A percentile compares a stretch with the other conserved stretches of the same genome.
These are phyloP conservation scores for Lentithecium fluviatile DNA, from an alignment of 495 filamentous ascomycete species.

Conservation along the genomic window DNA sequence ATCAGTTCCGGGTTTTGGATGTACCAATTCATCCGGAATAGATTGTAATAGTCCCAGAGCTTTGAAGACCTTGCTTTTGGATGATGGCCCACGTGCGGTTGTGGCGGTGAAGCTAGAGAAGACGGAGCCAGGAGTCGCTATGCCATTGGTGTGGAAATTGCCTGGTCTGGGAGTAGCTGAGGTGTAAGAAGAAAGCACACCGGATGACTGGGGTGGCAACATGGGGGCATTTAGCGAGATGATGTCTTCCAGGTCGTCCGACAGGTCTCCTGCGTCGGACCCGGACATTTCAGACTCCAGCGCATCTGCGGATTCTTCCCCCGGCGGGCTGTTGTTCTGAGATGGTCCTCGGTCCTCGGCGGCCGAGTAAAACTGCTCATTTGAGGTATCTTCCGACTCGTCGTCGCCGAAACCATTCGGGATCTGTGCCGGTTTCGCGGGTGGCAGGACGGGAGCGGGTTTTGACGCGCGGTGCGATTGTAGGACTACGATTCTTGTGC, in stretches of 20 bases:
- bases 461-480: conserved; percentile 51
- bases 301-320: conserved; percentile 50
- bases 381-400: conserved; percentile 75
- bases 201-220: conserved; percentile 63
- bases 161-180: conserved; percentile 70
- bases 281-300: conserved; percentile 41
- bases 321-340: conserved; percentile 54
- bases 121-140: conserved; percentile 78
- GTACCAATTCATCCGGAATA: conserved; percentile 74
- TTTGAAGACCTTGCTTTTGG: conserved; percentile 65
- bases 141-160: conserved; percentile 58
- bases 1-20: conserved; percentile 78
- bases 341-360: conserved; percentile 69
- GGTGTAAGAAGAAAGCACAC: conserved; percentile 69
- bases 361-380: conserved; percentile 86
- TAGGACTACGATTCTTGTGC: conserved; percentile 67
- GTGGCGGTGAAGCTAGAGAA: conserved; percentile 78
- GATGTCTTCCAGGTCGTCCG: conserved; percentile 46
- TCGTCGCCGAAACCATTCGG: conserved; percentile 61
- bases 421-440: conserved; percentile 43
- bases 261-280: conserved; percentile 43
- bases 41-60: conserved; percentile 69
- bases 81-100: conserved; percentile 65
- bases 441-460: conserved; percentile 43
- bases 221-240: conserved; percentile 80